A percentile compares a stretch with the other conserved stretches of the same genome.
These are phyloP conservation scores for Chenopodium suecicum DNA, from an alignment of 148 eudicot genomes.

Conservation along the genomic window DNA sequence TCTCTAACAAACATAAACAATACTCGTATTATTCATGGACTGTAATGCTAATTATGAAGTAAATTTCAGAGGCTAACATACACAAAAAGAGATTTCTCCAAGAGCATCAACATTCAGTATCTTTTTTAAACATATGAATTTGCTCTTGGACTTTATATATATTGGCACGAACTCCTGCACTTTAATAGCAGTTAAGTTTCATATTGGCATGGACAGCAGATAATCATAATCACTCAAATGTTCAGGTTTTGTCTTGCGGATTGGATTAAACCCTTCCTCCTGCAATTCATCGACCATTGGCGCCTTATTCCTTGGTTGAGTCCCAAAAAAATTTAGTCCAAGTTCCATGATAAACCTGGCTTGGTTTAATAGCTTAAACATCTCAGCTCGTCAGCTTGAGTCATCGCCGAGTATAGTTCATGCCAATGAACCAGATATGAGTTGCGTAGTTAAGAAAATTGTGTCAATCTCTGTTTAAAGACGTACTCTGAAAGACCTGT, in stretches of 20 bases:
- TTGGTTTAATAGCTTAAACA: slow-evolving; percentile 65
- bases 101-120: slow-evolving; percentile 72
- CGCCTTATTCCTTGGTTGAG: slow-evolving; percentile 71
- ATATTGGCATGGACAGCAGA: slow-evolving; percentile 72
- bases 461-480: not conserved
- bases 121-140: slow-evolving; percentile 54
- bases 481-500: slow-evolving; percentile 76
- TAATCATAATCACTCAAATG: slow-evolving; percentile 68
- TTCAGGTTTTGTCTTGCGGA: slow-evolving; percentile 57
- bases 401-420: slow-evolving; percentile 50
- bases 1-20: slow-evolving; percentile 39
- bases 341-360: slow-evolving; percentile 79
- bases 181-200: slow-evolving; percentile 49
- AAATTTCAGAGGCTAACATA: not conserved
- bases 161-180: slow-evolving; percentile 55
- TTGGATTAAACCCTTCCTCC: slow-evolving; percentile 73
- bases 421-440: slow-evolving; percentile 24
- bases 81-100: slow-evolving; percentile 62
- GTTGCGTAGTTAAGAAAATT: too few species aligned
- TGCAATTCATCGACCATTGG: slow-evolving; percentile 66
- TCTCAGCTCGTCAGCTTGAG: slow-evolving; percentile 56
- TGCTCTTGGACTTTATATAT: slow-evolving; percentile 52
- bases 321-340: slow-evolving; percentile 71
- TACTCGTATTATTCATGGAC: not conserved
- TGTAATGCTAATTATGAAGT: not conserved